Evolutionary conservation across 1,284 basidiomycete genomes (phyloP).

Genomic region (Puccinia brachypodii): DNA sequence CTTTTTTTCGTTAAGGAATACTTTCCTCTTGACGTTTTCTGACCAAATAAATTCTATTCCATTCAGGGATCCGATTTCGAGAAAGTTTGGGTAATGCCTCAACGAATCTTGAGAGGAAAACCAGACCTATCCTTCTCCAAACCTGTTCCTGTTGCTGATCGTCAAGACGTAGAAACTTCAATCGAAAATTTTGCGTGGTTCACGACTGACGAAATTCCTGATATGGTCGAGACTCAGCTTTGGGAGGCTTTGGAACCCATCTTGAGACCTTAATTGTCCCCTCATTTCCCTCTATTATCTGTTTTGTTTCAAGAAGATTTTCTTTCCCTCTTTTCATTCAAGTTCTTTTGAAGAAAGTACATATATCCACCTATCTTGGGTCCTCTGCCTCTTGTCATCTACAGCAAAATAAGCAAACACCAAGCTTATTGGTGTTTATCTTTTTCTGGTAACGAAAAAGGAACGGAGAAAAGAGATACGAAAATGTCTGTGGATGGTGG

Average conservation of each 20-base stretch:
- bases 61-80: not conserved
- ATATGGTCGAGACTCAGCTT: not conserved
- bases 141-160: not conserved
- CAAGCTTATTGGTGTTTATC: no score
- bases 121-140: not conserved
- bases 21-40: not conserved
- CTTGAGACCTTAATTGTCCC: not conserved
- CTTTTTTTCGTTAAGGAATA: not conserved
- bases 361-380: no score
- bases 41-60: not conserved
- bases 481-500: no score
- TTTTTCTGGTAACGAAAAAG: no score
- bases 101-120: conserved; percentile 29
- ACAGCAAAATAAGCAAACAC: no score
- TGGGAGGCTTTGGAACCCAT: conserved; percentile 38
- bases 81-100: conserved; percentile 40
- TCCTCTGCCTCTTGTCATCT: no score
- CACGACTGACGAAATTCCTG: conserved; percentile 18
- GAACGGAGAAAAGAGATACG: no score
- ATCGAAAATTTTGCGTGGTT: conserved; percentile 28
- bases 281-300: not conserved
- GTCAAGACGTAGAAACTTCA: not conserved
- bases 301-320: no score
- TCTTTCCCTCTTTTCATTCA: no score
- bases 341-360: no score